Evolutionary conservation across 1,139 yeast genomes (phyloP), one percentile per base, ranked within the genome.

Genomic region (Scheffersomyces titani): DNA sequence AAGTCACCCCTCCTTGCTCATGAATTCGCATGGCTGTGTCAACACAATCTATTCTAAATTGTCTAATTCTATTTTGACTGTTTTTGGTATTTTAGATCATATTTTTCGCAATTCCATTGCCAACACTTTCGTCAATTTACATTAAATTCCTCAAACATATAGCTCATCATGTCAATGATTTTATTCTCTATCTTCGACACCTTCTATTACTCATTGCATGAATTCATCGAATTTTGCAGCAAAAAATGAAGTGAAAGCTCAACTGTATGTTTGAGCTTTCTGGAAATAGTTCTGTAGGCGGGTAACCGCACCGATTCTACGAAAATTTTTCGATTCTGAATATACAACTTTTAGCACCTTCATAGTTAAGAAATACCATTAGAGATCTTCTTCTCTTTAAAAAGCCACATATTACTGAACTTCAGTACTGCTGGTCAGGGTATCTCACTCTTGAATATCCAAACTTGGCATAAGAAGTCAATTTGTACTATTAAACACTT

Each of bases 191-290:
- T n/a, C n/a, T n/a, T n/a, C n/a, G n/a, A n/a, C n/a, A n/a, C n/a
- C n/a, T n/a, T n/a, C n/a, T n/a, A n/a, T n/a, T n/a, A n/a, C n/a
- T n/a, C n/a, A n/a, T n/a, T n/a, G n/a, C n/a, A n/a, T n/a, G n/a
- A n/a, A n/a, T n/a, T n/a, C n/a, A 83, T 82, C 74, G 88, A 82
- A 86, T 84, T 88, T 75, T 77, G 81, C 84, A 84, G 88, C 84
- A 84, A 88, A 82, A 81, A 64, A 71, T 63, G 78, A 73, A 70
- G 66, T 61, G 64, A 66, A 63, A 61, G 11, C 47, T 11, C 3
- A 30, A 6, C 40, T 30, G n/a, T n/a, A n/a, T n/a, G n/a, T n/a
- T n/a, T n/a, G 13, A 30, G 6, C 40, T 30, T 4, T 5, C 40
- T 7, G 9, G 13, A 16, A 16, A 16, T 16, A 9, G 40, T 30